A percentile compares a stretch with the other conserved stretches of the same genome.
phyloP scores from a whole-genome alignment of 306 rosid genomes.

The Inga laurina region DNA sequence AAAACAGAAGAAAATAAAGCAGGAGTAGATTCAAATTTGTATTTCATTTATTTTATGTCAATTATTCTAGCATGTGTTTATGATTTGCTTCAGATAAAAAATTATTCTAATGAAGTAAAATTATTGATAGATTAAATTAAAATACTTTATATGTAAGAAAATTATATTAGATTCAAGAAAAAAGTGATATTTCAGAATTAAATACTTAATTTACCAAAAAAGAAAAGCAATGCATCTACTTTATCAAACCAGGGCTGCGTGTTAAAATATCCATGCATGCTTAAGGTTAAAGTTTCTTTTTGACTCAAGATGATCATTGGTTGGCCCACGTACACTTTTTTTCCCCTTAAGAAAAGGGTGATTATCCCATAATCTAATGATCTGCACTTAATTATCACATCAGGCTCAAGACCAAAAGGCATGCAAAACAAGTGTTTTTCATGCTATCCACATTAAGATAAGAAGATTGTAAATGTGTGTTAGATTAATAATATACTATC shows the following conservation, averaged over 20 bases:
- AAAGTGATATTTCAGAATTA: not conserved
- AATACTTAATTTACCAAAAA: not conserved
- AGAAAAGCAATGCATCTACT: not conserved
- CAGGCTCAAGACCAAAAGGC: conserved; percentile 5
- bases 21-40: not conserved
- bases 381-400: not conserved
- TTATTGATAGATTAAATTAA: not conserved
- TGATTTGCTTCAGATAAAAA: not conserved
- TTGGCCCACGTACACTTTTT: conserved; percentile 12
- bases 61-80: not conserved
- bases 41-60: not conserved
- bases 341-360: conserved; percentile 3
- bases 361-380: conserved; percentile 27
- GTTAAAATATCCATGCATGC: conserved; percentile 11
- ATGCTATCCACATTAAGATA: not conserved
- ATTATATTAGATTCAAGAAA: not conserved
- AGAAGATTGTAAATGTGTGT: not conserved
- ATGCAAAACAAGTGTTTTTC: conserved; percentile 21
- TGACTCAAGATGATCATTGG: conserved; percentile 35
- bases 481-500: conserved; percentile 8
- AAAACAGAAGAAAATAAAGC: not conserved
- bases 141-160: not conserved
- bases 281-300: conserved; percentile 34
- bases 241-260: not conserved
- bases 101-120: not conserved